These are phyloP conservation scores for Meyerozyma smithsonii DNA, from an alignment of 1,139 yeast genomes.

Conservation along the genomic window DNA sequence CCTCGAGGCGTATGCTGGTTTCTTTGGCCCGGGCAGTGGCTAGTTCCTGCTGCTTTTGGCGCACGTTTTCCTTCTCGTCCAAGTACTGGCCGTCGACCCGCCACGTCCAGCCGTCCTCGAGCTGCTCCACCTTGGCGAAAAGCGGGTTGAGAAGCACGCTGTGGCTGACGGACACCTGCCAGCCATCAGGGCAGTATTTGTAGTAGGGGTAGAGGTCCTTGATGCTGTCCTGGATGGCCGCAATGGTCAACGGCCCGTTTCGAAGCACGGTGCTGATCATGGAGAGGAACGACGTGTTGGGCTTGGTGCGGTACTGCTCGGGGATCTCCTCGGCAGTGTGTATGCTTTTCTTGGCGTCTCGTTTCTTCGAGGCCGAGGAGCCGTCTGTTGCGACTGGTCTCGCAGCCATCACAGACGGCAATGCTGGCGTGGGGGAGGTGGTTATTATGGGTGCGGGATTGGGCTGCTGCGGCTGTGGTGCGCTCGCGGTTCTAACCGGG, in stretches of 20 bases:
- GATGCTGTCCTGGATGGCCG: constrained; percentile 82
- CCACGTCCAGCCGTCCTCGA: constrained; percentile 77
- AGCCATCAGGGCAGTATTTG: constrained; percentile 90
- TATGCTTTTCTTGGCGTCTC: constrained; percentile 47
- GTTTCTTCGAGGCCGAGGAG: constrained; percentile 17
- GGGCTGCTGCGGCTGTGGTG: not conserved
- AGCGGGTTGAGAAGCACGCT: constrained; percentile 81
- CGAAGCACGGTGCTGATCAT: constrained; percentile 76
- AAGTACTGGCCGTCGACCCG: constrained; percentile 81
- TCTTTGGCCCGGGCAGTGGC: constrained; percentile 56
- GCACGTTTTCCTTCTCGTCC: constrained; percentile 72
- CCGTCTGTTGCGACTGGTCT: not conserved
- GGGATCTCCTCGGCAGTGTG: constrained; percentile 79
- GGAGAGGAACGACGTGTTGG: constrained; percentile 72
- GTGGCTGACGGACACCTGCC: constrained; percentile 94
- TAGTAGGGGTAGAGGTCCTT: constrained; percentile 87
- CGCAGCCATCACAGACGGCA: not conserved
- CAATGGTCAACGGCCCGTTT: constrained; percentile 65
- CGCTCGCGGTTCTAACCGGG: not conserved
- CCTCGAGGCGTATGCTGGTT: constrained; percentile 51
- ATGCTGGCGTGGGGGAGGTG: not conserved
- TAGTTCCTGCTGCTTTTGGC: constrained; percentile 63
- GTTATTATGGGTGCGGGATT: not conserved
- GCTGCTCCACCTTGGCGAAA: constrained; percentile 71
- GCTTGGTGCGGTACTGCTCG: constrained; percentile 77